Conservation (phyloP, 441 rosid genomes). For the Gossypium lobatum region DNA sequence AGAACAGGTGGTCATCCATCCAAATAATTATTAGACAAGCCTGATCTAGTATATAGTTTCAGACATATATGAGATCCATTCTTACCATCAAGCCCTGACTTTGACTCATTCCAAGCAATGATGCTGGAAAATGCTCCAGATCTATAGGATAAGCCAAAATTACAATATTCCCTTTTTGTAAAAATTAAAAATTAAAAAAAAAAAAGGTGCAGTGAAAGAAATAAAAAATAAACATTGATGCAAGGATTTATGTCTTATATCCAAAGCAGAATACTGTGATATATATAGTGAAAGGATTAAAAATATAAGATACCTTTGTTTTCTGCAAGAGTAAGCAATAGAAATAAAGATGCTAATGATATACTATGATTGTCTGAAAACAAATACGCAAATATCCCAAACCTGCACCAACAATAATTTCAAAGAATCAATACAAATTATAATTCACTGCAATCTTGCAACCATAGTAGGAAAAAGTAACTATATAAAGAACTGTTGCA, state of each 20-base stretch:
- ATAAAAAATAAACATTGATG: constrained; percentile 2
- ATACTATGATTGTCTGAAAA: constrained; percentile 43
- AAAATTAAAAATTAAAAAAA: not conserved
- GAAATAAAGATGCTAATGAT: constrained; percentile 40
- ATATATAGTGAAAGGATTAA: not conserved
- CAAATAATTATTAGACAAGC: not conserved
- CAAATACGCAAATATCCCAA: constrained; percentile 35
- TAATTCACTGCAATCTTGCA: constrained; percentile 4
- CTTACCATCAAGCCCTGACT: constrained; percentile 36
- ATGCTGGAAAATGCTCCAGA: constrained; percentile 29
- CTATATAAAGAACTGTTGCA: not conserved
- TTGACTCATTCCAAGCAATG: constrained; percentile 23
- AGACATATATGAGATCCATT: constrained; percentile 13
- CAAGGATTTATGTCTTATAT: constrained; percentile 2
- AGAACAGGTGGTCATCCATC: not conserved
- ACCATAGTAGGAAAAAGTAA: not conserved
- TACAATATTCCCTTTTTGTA: not conserved
- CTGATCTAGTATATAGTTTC: constrained; percentile 5
- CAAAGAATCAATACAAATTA: not conserved
- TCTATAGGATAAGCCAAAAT: constrained; percentile 29
- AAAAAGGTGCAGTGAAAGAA: not conserved
- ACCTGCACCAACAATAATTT: constrained; percentile 32
- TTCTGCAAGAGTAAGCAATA: constrained; percentile 46
- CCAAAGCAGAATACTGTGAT: not conserved
- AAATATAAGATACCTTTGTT: constrained; percentile 40